A percentile compares a stretch with the other conserved stretches of the same genome.
These are phyloP conservation scores for Vitis hybrid DNA, from an alignment of 177 flowering plant species.

Conservation along the genomic window DNA sequence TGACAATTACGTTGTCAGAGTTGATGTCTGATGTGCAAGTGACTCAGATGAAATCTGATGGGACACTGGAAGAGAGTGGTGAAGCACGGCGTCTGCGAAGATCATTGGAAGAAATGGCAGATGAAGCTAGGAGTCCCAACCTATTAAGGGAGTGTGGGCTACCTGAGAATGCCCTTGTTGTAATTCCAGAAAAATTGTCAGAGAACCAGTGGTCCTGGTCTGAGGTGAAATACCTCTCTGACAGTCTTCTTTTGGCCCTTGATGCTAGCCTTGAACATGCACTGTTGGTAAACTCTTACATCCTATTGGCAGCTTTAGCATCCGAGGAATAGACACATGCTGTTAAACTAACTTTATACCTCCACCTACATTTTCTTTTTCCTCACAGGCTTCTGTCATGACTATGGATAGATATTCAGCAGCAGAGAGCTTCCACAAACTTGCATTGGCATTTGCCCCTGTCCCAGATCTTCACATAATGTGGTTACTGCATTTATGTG, in stretches of 20 bases:
- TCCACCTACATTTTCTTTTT: slow-evolving; percentile 4
- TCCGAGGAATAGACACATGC: neutral
- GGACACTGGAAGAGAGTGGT: slow-evolving; percentile 93
- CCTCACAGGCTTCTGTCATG: slow-evolving; percentile 73
- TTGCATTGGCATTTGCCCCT: slow-evolving; percentile 96
- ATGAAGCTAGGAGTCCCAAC: slow-evolving; percentile 56
- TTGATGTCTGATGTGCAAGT: slow-evolving; percentile 98
- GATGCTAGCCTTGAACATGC: slow-evolving; percentile 98
- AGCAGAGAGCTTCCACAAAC: slow-evolving; percentile 92
- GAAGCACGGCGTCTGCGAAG: slow-evolving; percentile 86
- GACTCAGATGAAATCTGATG: slow-evolving; percentile 94
- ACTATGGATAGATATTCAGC: slow-evolving; percentile 90
- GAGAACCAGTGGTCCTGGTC: slow-evolving; percentile 92
- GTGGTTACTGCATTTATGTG: slow-evolving; percentile 98
- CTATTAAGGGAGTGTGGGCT: slow-evolving; percentile 73
- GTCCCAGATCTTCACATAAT: slow-evolving; percentile 99
- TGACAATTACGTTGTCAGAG: slow-evolving; percentile 95
- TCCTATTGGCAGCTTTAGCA: neutral
- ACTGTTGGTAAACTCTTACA: slow-evolving; percentile 56
- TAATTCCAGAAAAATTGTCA: slow-evolving; percentile 49
- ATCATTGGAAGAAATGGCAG: slow-evolving; percentile 88
- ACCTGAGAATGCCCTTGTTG: slow-evolving; percentile 56
- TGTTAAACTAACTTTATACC: neutral
- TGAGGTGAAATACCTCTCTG: slow-evolving; percentile 77
- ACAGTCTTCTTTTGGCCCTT: slow-evolving; percentile 82